A percentile compares a stretch with the other conserved stretches of the same genome.
These are phyloP conservation scores for Fabrea salina DNA, from an alignment of 169 alveolate genomes.

Conservation along the genomic window DNA sequence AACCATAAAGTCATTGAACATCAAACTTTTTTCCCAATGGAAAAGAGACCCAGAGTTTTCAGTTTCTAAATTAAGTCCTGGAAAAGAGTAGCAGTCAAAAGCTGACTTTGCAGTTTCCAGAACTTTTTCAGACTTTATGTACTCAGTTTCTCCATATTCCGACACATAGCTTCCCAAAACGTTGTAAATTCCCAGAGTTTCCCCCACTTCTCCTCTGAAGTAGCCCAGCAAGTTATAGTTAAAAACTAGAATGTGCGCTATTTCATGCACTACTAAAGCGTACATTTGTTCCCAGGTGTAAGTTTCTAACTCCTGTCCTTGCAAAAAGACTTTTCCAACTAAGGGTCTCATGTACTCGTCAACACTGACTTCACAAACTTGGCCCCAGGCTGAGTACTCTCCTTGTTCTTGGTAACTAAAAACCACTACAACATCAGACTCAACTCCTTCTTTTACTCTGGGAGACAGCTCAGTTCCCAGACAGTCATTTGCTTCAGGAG, in stretches of 20 bases:
- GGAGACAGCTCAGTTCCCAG: too few species aligned
- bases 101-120: constrained; percentile 25
- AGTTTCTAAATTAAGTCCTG: constrained; percentile 43
- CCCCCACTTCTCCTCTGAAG: neutral
- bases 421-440: neutral
- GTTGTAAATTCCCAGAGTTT: neutral
- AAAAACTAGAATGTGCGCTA: constrained; percentile 9
- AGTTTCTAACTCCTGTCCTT: neutral
- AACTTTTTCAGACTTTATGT: constrained; percentile 45
- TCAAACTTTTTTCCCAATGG: constrained; percentile 55
- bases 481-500: too few species aligned
- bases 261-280: neutral
- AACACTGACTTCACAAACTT: neutral
- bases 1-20: constrained; percentile 55
- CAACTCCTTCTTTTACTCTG: too few species aligned
- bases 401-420: neutral
- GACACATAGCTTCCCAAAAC: neutral
- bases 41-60: constrained; percentile 20
- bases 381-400: neutral
- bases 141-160: neutral
- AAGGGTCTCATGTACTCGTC: constrained; percentile 10
- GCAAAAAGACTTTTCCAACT: neutral
- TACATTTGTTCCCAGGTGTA: neutral
- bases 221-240: neutral
- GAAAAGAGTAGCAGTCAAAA: constrained; percentile 33